Base-by-base conservation (phyloP, 345 rosid species). In the Rhodomyrtus tomentosa region DNA sequence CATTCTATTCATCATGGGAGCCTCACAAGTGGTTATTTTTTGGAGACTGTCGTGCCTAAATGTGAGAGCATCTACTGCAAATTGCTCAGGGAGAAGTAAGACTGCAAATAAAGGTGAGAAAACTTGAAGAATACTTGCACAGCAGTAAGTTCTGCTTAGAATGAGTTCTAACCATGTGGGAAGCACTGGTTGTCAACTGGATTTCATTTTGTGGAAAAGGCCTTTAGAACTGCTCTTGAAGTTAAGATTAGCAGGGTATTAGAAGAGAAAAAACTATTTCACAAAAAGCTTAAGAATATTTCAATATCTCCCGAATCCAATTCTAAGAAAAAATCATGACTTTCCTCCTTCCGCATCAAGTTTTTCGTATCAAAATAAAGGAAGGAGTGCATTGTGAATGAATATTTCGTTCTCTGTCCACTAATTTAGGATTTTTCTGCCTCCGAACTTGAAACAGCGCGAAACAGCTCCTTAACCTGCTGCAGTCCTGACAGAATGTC, bases 401-500 rank as follows among this genome's bases (percentile, higher is more conserved):
- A 48, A 42, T 5, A 27, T 48, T 80, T 50, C 53, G 24, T 80
- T 80, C 82, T 80, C 18, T 48, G 20, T 45, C 52, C 76, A 10
- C 36, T 79, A n/a, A 20, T 55, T 48, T 8, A 62, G 54, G 10
- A 14, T 55, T 79, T 79, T 50, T 50, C 32, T 83, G 81, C 55
- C 85, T 50, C 22, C 45, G 40, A 22, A 49, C 72, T 49, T 68
- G 72, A 58, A 58, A 58, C 38, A 27, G 72, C 29, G 5, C 4
- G 4, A 27, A 58, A 68, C 68, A 87, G 56, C 59, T 49, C 53
- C 85, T 82, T 89, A 85, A 82, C 89, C 55, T 87, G 88, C 82
- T 81, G 81, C 85, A 89, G 81, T 55, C 85, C 82, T 32, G 86
- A 84, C 54, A 84, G 81, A 55, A 85, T 82, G 38, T 87, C 87